These are phyloP conservation scores for Hymenoscyphus repandus DNA, from an alignment of 2,329 filamentous ascomycete genomes.

Conservation along the genomic window DNA sequence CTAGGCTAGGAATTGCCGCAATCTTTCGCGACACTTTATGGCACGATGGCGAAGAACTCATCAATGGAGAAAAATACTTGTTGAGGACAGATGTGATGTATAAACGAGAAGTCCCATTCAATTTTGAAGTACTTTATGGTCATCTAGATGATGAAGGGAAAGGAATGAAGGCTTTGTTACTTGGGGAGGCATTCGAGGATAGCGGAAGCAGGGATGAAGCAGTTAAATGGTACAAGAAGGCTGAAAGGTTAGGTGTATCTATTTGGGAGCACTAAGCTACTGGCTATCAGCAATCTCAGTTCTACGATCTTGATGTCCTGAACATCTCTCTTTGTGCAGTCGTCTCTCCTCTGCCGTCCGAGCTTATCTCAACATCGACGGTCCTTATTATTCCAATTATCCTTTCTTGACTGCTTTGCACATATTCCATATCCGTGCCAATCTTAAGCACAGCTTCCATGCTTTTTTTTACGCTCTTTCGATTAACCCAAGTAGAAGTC, in stretches of 20 bases:
- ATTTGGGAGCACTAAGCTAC: too few species aligned
- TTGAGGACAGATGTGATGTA: slow-evolving; percentile 20
- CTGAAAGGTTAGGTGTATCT: slow-evolving; percentile 2
- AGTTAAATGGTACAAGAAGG: slow-evolving; percentile 4
- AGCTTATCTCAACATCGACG: too few species aligned
- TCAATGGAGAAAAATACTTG: slow-evolving; percentile 12
- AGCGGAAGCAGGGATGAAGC: background rate
- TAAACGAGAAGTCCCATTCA: slow-evolving; percentile 7
- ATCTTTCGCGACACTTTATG: slow-evolving; percentile 16
- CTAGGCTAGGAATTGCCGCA: slow-evolving; percentile 6
- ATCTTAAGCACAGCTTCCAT: background rate
- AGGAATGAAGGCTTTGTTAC: background rate
- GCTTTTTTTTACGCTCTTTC: background rate
- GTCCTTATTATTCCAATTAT: too few species aligned
- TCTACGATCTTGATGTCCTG: too few species aligned
- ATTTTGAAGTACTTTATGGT: slow-evolving; percentile 7
- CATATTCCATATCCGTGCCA: background rate
- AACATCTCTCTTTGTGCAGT: too few species aligned
- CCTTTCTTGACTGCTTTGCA: too few species aligned
- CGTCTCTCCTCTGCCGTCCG: too few species aligned
- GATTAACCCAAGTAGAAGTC: too few species aligned
- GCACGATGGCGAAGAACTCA: slow-evolving; percentile 18
- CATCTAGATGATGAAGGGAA: background rate
- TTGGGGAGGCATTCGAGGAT: slow-evolving; percentile 6
- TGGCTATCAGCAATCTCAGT: too few species aligned